phyloP scores from a whole-genome alignment of 371 early-diverging fungal genomes.

The Neoconidiobolus thromboides region DNA sequence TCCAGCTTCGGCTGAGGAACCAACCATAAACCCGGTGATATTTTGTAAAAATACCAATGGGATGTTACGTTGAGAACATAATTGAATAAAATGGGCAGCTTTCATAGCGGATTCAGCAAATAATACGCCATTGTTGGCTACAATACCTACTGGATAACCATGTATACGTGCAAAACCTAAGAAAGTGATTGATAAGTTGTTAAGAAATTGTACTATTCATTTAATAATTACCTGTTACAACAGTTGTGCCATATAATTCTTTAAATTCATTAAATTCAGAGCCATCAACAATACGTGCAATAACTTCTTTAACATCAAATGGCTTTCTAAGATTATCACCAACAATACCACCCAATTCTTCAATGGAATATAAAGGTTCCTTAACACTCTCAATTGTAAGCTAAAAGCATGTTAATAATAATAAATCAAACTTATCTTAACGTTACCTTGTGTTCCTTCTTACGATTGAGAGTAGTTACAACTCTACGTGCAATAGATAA shows the following conservation, averaged over 20 bases:
- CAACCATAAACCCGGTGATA: constrained; percentile 97
- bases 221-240: constrained; percentile 55
- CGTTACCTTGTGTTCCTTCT: constrained; percentile 33
- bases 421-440: not conserved
- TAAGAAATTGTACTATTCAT: not conserved
- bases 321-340: constrained; percentile 80
- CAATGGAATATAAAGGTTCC: constrained; percentile 67
- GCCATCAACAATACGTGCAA: constrained; percentile 92
- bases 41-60: constrained; percentile 93
- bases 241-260: constrained; percentile 75
- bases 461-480: constrained; percentile 66
- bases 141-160: constrained; percentile 86
- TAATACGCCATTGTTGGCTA: constrained; percentile 96
- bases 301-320: constrained; percentile 86
- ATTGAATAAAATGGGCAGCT: constrained; percentile 92
- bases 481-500: constrained; percentile 68
- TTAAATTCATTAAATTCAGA: constrained; percentile 90
- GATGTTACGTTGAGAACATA: constrained; percentile 84
- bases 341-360: constrained; percentile 87
- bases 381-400: constrained; percentile 29
- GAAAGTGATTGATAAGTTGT: not conserved
- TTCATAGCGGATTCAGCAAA: constrained; percentile 92
- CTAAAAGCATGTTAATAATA: constrained; percentile 8
- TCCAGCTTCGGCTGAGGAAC: constrained; percentile 85
- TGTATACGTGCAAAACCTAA: constrained; percentile 81